Base-by-base conservation (phyloP, 169 alveolate species). In the Plasmodium fragile region DNA sequence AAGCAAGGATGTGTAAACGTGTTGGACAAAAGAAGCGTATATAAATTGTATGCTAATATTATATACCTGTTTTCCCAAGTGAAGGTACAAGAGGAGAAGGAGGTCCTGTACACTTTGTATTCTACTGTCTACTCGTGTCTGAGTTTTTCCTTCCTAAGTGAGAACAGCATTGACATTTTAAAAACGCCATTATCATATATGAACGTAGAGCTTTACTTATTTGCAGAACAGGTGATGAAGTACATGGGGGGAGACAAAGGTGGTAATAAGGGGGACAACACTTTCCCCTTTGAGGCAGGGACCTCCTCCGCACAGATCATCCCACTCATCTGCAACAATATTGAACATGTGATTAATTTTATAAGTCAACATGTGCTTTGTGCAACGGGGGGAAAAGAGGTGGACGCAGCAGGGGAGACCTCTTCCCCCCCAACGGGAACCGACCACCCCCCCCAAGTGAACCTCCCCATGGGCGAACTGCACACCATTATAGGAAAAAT, bases 11-110 rank as follows among this genome's bases (percentile, higher is more conserved):
- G 81, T 41, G 16, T 65, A 34, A 32, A 70, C 73, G 49, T 91
- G 25, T 91, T 91, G 43, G 83, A 81, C 43, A 78, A 81, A 81
- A 81, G 82, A 36, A 49, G 34, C n/a, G 75, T 77, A 43, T 73
- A 80, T 41, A 79, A 91, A 69, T 73, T 91, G 49, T 91, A 91
- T 91, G 94, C 94, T 16, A 91, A 91, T 69, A 53, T 91, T 34
- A 91, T 91, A 30, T 79, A 69, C 34, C 55, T 80, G 28, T 91
- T 91, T 81, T 71, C 94, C 2, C 25, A 81, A 71, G 49, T 81
- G 36, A 79, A 91, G 72, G 39, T 22, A 18, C 70, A 45, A 28
- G 77, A 79, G 36, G 84, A 79, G 59, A 91, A 91, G 82, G 59
- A 81, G 41, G 25, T 72, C 2, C 72, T 91, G 28, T 91, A 91